These are phyloP conservation scores for Neurospora sp. DNA, from an alignment of 495 filamentous ascomycete genomes.

Conservation along the genomic window DNA sequence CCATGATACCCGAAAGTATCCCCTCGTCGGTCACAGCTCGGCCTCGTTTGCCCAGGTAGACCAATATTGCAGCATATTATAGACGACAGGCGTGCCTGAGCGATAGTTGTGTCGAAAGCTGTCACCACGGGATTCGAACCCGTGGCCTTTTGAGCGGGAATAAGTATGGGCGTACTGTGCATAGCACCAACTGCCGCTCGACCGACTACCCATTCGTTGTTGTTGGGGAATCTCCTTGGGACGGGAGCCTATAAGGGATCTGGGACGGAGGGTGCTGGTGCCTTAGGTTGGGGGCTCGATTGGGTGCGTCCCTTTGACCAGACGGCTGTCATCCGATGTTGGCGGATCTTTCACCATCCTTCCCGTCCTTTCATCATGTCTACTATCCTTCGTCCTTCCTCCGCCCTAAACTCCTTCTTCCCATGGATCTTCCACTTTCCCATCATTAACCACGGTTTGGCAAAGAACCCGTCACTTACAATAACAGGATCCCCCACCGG, in stretches of 20 bases:
- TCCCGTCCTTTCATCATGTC: not conserved
- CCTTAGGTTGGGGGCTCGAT: not conserved
- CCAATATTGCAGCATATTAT: not conserved
- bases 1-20: not conserved
- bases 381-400: not conserved
- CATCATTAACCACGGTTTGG: not conserved
- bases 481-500: constrained; percentile 44
- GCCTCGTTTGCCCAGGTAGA: not conserved
- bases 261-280: not conserved
- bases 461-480: constrained; percentile 26
- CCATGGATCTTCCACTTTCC: not conserved
- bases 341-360: not conserved
- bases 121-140: not conserved
- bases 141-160: not conserved
- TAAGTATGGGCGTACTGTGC: not conserved
- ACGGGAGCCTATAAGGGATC: not conserved
- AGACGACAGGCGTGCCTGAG: not conserved
- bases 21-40: not conserved
- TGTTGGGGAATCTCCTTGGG: not conserved
- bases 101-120: not conserved
- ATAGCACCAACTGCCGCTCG: not conserved
- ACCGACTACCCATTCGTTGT: not conserved
- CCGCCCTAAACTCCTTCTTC: not conserved
- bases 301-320: not conserved
- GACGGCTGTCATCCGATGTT: not conserved